Evolutionary conservation across 352 stramenopile species (phyloP).

Genomic region (Phytophthora crassamura): DNA sequence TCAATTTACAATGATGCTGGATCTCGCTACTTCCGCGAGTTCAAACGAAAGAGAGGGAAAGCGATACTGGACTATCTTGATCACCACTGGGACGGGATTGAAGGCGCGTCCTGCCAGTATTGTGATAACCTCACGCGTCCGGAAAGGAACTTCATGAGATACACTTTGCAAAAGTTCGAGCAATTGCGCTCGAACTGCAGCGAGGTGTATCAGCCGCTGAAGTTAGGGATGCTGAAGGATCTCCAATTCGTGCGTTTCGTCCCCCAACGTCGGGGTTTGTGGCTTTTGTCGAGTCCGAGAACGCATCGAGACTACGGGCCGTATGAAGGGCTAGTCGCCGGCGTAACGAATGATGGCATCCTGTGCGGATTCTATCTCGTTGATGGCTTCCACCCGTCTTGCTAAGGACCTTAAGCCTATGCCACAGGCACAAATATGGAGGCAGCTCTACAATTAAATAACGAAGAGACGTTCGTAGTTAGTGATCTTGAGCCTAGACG

Average conservation of each 20-base stretch:
- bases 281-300: background rate
- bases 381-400: background rate
- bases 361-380: constrained; percentile 7
- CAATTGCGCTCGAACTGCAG: no score
- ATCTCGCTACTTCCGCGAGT: constrained; percentile 7
- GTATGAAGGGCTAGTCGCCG: constrained; percentile 3
- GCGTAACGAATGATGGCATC: background rate
- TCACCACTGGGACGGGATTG: constrained; percentile 5
- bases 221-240: background rate
- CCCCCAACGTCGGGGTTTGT: background rate
- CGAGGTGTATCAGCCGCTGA: constrained; percentile 3
- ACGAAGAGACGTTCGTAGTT: no score
- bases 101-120: background rate
- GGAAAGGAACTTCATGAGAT: no score
- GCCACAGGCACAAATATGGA: background rate
- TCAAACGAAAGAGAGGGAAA: background rate
- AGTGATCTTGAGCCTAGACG: no score
- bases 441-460: background rate
- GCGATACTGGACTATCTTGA: constrained; percentile 3
- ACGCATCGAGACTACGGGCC: background rate
- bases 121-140: background rate
- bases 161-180: no score
- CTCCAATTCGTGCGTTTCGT: constrained; percentile 1
- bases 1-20: background rate
- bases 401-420: background rate